Base-by-base conservation (phyloP, 1,284 basidiomycete species). In the Austroboletus niveus region DNA sequence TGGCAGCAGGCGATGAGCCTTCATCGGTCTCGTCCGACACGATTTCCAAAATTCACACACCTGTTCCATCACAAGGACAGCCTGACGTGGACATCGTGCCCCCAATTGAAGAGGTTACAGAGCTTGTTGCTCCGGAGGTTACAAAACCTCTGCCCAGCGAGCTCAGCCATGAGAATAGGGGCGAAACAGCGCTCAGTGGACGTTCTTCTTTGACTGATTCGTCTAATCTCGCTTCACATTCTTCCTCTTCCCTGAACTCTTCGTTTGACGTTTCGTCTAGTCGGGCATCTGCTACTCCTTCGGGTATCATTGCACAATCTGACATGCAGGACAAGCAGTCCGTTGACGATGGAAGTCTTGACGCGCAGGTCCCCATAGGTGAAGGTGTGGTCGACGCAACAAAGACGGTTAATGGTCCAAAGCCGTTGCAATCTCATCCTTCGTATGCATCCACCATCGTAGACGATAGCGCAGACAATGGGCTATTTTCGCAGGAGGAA, bases 401-500 rank as follows among this genome's bases (percentile, higher is more conserved):
- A 42, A 36, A n/a, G 15, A 45, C 46, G 20, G 43, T 11, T 35
- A 45, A 55, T 39, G 41, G 29, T 34, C 36, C 63, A 40, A 73
- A 70, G 45, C 69, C 72, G 4, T 59, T 77, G 47, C 71, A 75
- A 62, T 62, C 72, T 14, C 64, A 59, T 24, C 64, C 74, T 50
- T 78, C 77, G 12, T 66, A 71, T 42, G 73, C 79, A 8, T 73
- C 80, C 30, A 82, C 80, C 20, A 62, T 80, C 20, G 66, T 76
- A 42, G 74, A 79, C 60, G 67, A 76, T 54, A 73, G 74, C 40
- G 69, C 72, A 50, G 64, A 70, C 31, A 58, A 57, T 8, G 65
- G 59, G 6, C 47, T 69, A 12, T 68, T 63, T 48, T 65, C 65
- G 12, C 64, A 69, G 34, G 66, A 70, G 39, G 65, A 69, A 48